A percentile compares a stretch with the other conserved stretches of the same genome.
phyloP scores from a whole-genome alignment of 1,139 yeast genomes.

The Zygosaccharomyces pseudobailii region DNA sequence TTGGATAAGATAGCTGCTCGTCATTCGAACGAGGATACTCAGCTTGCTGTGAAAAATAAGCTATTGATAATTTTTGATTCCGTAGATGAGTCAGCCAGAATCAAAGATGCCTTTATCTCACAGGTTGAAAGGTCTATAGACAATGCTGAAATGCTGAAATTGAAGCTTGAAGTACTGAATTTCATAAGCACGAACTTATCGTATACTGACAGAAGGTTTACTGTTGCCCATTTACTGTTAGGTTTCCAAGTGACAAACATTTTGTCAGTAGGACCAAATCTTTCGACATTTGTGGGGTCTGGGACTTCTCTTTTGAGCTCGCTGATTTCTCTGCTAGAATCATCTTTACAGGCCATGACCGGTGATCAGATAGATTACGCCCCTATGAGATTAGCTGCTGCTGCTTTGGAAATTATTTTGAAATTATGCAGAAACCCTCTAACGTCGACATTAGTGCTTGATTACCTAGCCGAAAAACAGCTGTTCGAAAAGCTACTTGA shows the following conservation, averaged over 20 bases:
- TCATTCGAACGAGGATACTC: constrained; percentile 31
- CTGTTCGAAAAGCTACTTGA: constrained; percentile 51
- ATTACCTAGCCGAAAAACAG: constrained; percentile 46
- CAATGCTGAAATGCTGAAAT: constrained; percentile 36
- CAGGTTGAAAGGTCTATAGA: constrained; percentile 53
- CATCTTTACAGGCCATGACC: constrained; percentile 43
- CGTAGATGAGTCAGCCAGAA: constrained; percentile 62
- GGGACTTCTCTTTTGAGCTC: constrained; percentile 52
- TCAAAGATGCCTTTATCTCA: constrained; percentile 66
- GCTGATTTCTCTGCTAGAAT: constrained; percentile 46
- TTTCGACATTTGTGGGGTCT: constrained; percentile 48
- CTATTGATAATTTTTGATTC: constrained; percentile 69
- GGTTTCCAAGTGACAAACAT: constrained; percentile 56
- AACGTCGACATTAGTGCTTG: constrained; percentile 50
- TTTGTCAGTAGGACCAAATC: constrained; percentile 40
- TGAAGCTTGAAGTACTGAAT: constrained; percentile 56
- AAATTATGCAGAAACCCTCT: constrained; percentile 53
- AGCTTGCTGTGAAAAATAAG: constrained; percentile 47
- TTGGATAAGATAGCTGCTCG: constrained; percentile 45
- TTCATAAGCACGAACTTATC: constrained; percentile 53
- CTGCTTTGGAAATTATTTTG: constrained; percentile 56
- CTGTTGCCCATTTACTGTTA: constrained; percentile 67
- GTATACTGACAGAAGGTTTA: constrained; percentile 38
- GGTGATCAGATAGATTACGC: constrained; percentile 45
- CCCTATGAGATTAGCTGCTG: constrained; percentile 53